These are phyloP conservation scores for Xylaria bambusicola DNA, from an alignment of 495 filamentous ascomycete species.

Conservation along the genomic window DNA sequence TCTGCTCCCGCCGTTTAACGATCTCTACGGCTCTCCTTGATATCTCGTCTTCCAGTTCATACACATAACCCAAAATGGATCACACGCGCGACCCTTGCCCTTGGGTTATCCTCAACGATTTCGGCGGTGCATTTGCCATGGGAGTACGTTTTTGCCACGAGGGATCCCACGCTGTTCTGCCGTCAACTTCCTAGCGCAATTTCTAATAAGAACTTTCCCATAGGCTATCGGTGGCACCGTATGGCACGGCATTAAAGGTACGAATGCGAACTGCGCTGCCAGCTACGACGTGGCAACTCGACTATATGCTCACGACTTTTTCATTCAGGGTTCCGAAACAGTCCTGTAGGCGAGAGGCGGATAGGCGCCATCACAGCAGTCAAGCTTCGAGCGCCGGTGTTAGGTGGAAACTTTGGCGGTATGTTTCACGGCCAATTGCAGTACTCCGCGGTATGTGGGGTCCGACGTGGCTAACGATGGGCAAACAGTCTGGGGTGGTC, in stretches of 20 bases:
- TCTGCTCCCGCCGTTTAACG: neutral
- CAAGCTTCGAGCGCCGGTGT: slow-evolving; percentile 92
- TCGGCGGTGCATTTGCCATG: slow-evolving; percentile 97
- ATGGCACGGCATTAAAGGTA: slow-evolving; percentile 94
- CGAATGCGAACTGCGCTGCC: neutral
- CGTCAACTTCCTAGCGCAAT: neutral
- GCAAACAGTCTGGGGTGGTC: slow-evolving; percentile 76
- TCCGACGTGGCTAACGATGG: neutral
- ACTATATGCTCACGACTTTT: neutral
- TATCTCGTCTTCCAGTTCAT: neutral
- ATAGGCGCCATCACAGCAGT: slow-evolving; percentile 96
- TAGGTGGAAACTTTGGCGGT: slow-evolving; percentile 92
- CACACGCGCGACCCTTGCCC: slow-evolving; percentile 89
- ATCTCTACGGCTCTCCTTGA: neutral
- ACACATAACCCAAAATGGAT: slow-evolving; percentile 58
- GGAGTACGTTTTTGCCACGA: slow-evolving; percentile 63
- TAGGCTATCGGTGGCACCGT: slow-evolving; percentile 85
- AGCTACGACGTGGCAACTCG: neutral
- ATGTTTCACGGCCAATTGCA: too few relatives aligned
- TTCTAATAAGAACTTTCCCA: slow-evolving; percentile 4
- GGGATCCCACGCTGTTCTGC: neutral
- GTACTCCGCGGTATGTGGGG: too few relatives aligned
- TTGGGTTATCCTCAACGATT: slow-evolving; percentile 94
- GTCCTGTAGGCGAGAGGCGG: slow-evolving; percentile 85
- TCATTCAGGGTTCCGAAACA: slow-evolving; percentile 69